A percentile compares a stretch with the other conserved stretches of the same genome.
phyloP scores from a whole-genome alignment of 2,329 filamentous ascomycete genomes.

The Penicillium sp. region DNA sequence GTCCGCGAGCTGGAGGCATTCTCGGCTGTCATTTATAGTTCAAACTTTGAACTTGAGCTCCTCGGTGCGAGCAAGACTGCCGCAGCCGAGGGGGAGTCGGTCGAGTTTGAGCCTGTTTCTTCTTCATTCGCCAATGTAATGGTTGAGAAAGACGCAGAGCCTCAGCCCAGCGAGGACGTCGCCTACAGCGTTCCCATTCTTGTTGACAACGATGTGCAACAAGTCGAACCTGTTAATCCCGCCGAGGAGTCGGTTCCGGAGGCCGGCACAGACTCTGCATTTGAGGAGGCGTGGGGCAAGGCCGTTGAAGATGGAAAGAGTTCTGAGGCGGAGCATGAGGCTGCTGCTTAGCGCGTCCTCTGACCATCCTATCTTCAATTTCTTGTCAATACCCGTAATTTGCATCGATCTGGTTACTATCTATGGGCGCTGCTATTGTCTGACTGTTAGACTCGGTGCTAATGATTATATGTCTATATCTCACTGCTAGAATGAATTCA shows the following conservation, averaged over 20 bases:
- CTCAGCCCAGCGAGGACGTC: conserved; percentile 1
- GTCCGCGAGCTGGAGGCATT: conserved; percentile 53
- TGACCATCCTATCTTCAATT: neutral
- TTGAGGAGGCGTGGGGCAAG: conserved; percentile 43
- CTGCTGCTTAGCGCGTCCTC: neutral
- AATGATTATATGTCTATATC: conserved; percentile 16
- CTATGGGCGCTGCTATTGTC: conserved; percentile 3
- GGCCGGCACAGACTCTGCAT: conserved; percentile 29
- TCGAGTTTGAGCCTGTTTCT: conserved; percentile 9
- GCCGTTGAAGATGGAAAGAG: conserved; percentile 33
- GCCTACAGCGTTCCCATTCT: conserved; percentile 12
- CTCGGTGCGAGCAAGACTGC: conserved; percentile 26
- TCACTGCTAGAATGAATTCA: neutral
- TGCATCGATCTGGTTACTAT: conserved; percentile 9
- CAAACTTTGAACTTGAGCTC: conserved; percentile 46
- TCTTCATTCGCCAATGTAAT: conserved; percentile 25
- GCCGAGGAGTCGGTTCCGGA: conserved; percentile 2
- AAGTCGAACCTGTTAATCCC: neutral
- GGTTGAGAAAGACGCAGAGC: conserved; percentile 22
- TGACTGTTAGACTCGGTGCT: conserved; percentile 14
- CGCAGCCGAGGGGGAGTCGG: neutral
- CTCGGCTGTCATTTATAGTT: conserved; percentile 53
- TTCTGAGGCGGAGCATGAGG: conserved; percentile 9
- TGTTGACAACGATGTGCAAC: conserved; percentile 12
- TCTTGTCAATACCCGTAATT: conserved; percentile 21